Evolutionary conservation across 208 protist genomes (phyloP).

Genomic region (Strigomonas culicis): DNA sequence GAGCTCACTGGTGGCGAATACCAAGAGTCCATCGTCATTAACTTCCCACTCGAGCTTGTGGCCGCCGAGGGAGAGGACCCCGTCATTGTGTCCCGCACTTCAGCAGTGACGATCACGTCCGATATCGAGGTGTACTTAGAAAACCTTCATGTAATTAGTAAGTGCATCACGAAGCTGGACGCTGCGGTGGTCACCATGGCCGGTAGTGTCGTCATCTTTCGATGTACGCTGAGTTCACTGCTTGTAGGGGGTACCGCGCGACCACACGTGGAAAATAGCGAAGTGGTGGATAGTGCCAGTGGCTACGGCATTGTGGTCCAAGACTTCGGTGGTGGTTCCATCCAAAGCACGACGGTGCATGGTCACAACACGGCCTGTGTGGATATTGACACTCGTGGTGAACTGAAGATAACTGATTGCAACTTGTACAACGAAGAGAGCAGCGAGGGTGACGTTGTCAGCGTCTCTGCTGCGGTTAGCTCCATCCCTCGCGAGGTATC

Average conservation of each 20-base stretch:
- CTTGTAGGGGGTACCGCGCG: slow-evolving; percentile 51
- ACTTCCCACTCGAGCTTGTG: slow-evolving; percentile 74
- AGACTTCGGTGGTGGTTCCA: slow-evolving; percentile 46
- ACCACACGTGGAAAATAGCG: slow-evolving; percentile 51
- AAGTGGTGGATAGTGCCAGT: slow-evolving; percentile 62
- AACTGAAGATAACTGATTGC: slow-evolving; percentile 50
- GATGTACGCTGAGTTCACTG: slow-evolving; percentile 64
- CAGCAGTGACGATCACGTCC: slow-evolving; percentile 63
- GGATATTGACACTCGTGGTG: slow-evolving; percentile 74
- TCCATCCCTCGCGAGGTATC: slow-evolving; percentile 17
- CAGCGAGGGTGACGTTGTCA: slow-evolving; percentile 46
- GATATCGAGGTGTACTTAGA: slow-evolving; percentile 70
- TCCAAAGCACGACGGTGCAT: slow-evolving; percentile 53
- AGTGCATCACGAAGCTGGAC: slow-evolving; percentile 55
- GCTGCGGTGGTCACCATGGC: slow-evolving; percentile 44
- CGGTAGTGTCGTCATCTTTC: slow-evolving; percentile 52
- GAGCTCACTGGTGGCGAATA: slow-evolving; percentile 84
- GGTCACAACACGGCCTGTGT: slow-evolving; percentile 50
- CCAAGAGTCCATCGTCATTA: slow-evolving; percentile 61
- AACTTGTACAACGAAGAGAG: slow-evolving; percentile 50
- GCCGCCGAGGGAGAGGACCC: slow-evolving; percentile 84
- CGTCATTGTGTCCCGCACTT: slow-evolving; percentile 53
- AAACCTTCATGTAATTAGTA: slow-evolving; percentile 53
- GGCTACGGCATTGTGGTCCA: slow-evolving; percentile 67
- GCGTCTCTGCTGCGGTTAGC: slow-evolving; percentile 38